Percentiles rank a stretch among this genome's conserved stretches.
These are phyloP conservation scores for Citrus australasica DNA, from an alignment of 345 rosid genomes.

Conservation along the genomic window DNA sequence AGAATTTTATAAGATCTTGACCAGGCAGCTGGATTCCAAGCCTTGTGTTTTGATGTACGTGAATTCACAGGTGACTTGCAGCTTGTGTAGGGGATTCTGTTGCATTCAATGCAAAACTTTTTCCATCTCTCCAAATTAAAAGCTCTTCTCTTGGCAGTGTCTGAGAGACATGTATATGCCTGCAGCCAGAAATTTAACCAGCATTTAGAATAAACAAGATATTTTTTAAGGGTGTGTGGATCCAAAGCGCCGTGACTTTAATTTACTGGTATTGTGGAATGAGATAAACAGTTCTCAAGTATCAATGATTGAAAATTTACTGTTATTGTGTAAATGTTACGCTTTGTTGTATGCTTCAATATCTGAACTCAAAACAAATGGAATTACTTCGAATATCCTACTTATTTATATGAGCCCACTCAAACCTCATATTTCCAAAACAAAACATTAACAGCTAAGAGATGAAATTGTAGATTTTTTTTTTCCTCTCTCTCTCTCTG, in stretches of 20 bases:
- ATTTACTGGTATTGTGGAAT: too few species aligned
- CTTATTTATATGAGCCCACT: too few species aligned
- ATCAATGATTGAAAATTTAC: too few species aligned
- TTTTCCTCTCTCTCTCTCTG: not conserved
- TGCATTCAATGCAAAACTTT: constrained; percentile 57
- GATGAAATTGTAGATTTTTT: not conserved
- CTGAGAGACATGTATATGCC: constrained; percentile 75
- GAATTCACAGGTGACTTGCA: constrained; percentile 1
- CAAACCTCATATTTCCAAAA: not conserved
- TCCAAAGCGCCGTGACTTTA: not conserved
- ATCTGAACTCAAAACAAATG: not conserved
- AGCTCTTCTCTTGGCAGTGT: constrained; percentile 48
- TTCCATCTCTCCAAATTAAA: constrained; percentile 58
- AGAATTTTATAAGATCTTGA: constrained; percentile 21
- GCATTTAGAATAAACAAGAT: not conserved
- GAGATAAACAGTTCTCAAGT: too few species aligned
- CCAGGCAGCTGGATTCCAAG: constrained; percentile 15
- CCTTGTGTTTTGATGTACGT: constrained; percentile 7
- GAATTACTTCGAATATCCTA: not conserved
- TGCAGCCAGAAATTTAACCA: constrained; percentile 22
- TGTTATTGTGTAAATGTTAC: too few species aligned
- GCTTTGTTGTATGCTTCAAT: too few species aligned
- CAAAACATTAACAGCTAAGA: not conserved
- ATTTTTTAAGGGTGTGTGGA: not conserved
- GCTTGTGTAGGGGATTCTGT: constrained; percentile 32